Conservation (phyloP, 768 basidiomycete species). For the Tubosaeta sp. region DNA sequence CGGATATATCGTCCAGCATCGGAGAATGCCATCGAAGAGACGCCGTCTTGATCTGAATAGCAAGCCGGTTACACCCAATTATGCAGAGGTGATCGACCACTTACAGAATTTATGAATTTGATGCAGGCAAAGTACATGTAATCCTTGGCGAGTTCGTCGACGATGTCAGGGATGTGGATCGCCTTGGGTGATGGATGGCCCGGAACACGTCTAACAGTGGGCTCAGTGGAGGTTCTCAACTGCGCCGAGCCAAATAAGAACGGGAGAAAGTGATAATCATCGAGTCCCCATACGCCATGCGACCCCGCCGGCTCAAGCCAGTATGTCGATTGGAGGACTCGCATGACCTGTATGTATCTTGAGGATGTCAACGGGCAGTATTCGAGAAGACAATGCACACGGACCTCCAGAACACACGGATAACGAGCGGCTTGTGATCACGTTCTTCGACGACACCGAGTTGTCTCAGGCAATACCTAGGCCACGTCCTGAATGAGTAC, state of each 20-base stretch:
- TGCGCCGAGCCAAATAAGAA: constrained; percentile 88
- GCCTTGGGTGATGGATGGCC: constrained; percentile 88
- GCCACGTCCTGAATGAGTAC: neutral
- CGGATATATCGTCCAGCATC: constrained; percentile 98
- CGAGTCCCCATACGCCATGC: constrained; percentile 96
- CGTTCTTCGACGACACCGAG: constrained; percentile 57
- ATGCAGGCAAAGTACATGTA: constrained; percentile 99
- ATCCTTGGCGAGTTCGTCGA: constrained; percentile 86
- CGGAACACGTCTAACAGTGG: constrained; percentile 13
- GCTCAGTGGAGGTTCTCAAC: constrained; percentile 30
- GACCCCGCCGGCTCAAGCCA: constrained; percentile 99
- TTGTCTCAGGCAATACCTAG: constrained; percentile 75
- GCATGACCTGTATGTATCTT: constrained; percentile 76
- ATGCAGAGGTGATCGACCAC: constrained; percentile 18
- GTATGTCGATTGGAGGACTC: constrained; percentile 85
- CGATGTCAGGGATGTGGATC: constrained; percentile 86
- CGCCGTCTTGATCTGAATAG: constrained; percentile 81
- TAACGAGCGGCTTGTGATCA: constrained; percentile 74
- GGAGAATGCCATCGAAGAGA: constrained; percentile 97
- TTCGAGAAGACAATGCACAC: constrained; percentile 5
- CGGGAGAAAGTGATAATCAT: constrained; percentile 95
- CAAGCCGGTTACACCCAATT: neutral
- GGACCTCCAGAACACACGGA: constrained; percentile 86
- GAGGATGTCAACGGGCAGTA: neutral
- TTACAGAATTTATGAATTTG: constrained; percentile 88